phyloP scores from a whole-genome alignment of 2,329 filamentous ascomycete genomes.

The Dryadomyces quercus-mongolicae region DNA sequence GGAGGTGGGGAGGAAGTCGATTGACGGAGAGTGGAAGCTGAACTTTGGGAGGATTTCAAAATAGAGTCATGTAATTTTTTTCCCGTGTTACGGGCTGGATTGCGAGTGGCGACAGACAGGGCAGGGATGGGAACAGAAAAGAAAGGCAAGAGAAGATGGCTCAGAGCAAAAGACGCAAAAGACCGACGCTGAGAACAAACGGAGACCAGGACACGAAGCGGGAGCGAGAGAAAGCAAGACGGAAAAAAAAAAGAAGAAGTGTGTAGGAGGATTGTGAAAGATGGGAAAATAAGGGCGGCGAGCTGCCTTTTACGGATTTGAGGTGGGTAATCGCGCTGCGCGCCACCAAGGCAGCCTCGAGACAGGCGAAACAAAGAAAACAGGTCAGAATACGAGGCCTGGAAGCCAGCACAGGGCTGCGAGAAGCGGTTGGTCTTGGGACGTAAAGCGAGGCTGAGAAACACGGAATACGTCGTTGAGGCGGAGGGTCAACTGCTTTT shows the following conservation, averaged over 20 bases:
- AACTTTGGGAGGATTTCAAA: neutral
- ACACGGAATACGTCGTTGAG: neutral
- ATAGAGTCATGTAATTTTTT: neutral
- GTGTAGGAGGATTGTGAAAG: neutral
- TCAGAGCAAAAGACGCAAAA: neutral
- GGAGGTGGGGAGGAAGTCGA: neutral
- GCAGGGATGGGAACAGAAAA: neutral
- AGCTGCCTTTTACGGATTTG: neutral
- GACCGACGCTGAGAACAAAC: neutral
- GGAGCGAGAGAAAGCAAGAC: neutral
- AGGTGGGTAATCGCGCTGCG: neutral
- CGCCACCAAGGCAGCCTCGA: neutral
- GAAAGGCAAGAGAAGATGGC: neutral
- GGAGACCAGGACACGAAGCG: neutral
- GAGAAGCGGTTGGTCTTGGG: neutral
- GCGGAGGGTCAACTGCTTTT: neutral
- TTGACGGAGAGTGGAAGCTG: neutral
- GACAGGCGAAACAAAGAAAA: neutral
- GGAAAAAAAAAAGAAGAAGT: neutral
- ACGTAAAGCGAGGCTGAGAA: neutral
- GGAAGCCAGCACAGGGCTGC: neutral
- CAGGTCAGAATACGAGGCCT: neutral
- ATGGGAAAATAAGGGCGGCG: neutral
- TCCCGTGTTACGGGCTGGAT: neutral
- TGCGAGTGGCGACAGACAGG: neutral